These are phyloP conservation scores for Arachnomyces sp. DNA, from an alignment of 2,329 filamentous ascomycete genomes.

Conservation along the genomic window DNA sequence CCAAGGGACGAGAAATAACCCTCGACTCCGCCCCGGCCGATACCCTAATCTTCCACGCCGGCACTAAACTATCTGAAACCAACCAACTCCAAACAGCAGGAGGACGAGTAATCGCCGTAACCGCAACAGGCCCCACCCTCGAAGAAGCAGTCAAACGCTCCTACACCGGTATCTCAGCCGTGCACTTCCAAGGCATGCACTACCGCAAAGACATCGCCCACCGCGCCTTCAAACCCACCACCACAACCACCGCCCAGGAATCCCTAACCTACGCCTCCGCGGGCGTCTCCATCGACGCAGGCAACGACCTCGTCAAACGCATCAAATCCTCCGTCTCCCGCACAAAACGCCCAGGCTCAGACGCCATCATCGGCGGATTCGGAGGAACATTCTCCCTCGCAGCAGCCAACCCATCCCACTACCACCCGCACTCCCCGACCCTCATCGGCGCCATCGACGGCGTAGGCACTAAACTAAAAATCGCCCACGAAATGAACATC, in stretches of 20 bases:
- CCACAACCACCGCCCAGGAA: slow-evolving; percentile 16
- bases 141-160: slow-evolving; percentile 76
- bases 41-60: slow-evolving; percentile 84
- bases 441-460: slow-evolving; percentile 94
- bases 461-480: slow-evolving; percentile 93
- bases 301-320: slow-evolving; percentile 81
- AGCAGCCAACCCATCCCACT: slow-evolving; percentile 54
- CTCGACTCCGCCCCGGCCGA: slow-evolving; percentile 47
- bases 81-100: slow-evolving; percentile 67
- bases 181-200: slow-evolving; percentile 83
- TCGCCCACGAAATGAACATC: slow-evolving; percentile 80
- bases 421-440: slow-evolving; percentile 65
- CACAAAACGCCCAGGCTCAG: slow-evolving; percentile 76
- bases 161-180: slow-evolving; percentile 72
- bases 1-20: slow-evolving; percentile 62
- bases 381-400: slow-evolving; percentile 77
- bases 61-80: slow-evolving; percentile 56
- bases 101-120: slow-evolving; percentile 89
- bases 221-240: slow-evolving; percentile 43
- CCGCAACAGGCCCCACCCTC: slow-evolving; percentile 65
- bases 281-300: slow-evolving; percentile 88
- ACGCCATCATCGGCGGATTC: slow-evolving; percentile 91
- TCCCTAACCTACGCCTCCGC: slow-evolving; percentile 82
- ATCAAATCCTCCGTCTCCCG: slow-evolving; percentile 87
- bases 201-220: slow-evolving; percentile 89